A percentile compares a stretch with the other conserved stretches of the same genome.
Evolutionary conservation across 2,329 filamentous ascomycete species (phyloP).

Genomic region (Ambrosiella xylebori): DNA sequence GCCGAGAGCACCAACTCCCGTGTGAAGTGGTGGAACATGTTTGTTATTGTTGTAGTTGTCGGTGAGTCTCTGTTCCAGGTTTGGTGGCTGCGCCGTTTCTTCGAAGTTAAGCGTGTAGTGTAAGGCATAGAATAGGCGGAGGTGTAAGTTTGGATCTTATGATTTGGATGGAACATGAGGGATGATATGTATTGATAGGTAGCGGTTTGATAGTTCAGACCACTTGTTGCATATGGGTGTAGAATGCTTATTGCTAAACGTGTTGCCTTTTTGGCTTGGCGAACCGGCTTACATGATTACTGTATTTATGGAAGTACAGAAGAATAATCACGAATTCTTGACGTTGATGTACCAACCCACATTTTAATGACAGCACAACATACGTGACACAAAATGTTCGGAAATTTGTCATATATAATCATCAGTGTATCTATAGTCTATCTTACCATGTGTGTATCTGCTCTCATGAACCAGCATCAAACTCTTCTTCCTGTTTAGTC

Average conservation of each 20-base stretch:
- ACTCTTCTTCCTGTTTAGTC: slow-evolving; percentile 20
- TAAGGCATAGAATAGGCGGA: neutral
- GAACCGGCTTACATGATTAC: neutral
- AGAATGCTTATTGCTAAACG: neutral
- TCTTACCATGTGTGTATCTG: neutral
- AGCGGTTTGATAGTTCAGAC: neutral
- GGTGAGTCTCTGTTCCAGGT: slow-evolving; percentile 95
- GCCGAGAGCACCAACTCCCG: slow-evolving; percentile 94
- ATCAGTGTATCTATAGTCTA: neutral
- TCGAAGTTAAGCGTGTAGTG: slow-evolving; percentile 43
- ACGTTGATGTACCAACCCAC: neutral
- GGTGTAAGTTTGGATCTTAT: neutral
- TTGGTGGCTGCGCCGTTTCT: slow-evolving; percentile 98
- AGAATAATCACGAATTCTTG: slow-evolving; percentile 1
- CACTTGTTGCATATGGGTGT: neutral
- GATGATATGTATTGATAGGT: neutral
- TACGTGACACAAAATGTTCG: too few species aligned
- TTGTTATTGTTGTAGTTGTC: slow-evolving; percentile 76
- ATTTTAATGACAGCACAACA: neutral
- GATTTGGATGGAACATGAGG: neutral
- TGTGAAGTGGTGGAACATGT: slow-evolving; percentile 99
- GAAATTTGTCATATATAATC: too few species aligned
- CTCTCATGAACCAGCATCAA: slow-evolving; percentile 22
- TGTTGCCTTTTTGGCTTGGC: neutral
- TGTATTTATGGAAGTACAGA: neutral